Conservation (phyloP, 805 yeast species). For the Starmerella stigmatis region DNA sequence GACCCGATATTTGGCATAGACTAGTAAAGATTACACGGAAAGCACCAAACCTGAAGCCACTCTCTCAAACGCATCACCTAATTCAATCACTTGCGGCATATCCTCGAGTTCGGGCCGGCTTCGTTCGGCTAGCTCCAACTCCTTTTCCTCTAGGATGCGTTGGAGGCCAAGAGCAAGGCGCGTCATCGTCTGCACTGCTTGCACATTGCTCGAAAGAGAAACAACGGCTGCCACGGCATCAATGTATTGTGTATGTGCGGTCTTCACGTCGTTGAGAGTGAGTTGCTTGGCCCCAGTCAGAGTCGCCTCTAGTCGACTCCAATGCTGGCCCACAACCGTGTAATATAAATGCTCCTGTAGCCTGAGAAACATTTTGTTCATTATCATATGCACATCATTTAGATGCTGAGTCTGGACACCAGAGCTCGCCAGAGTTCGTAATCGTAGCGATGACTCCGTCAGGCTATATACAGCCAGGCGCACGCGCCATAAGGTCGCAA, state of each 20-base stretch:
- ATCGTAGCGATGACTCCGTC: conserved; percentile 16
- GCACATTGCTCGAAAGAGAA: neutral
- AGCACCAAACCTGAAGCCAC: neutral
- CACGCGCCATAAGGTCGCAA: conserved; percentile 76
- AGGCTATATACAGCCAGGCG: conserved; percentile 50
- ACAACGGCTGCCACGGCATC: neutral
- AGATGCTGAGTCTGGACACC: neutral
- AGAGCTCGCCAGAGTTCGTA: conserved; percentile 1
- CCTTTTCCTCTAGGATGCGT: conserved; percentile 4
- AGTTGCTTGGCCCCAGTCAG: neutral
- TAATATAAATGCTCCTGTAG: conserved; percentile 1
- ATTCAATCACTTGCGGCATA: neutral
- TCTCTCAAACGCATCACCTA: neutral
- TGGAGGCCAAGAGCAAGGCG: conserved; percentile 8
- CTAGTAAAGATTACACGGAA: neutral
- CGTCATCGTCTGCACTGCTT: conserved; percentile 6
- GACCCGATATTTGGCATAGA: too few species aligned
- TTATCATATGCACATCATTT: neutral
- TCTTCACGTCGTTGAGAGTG: neutral
- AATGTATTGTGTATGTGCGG: neutral
- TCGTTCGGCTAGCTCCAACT: neutral
- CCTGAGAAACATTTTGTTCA: neutral
- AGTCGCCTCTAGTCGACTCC: neutral
- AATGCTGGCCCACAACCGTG: neutral
- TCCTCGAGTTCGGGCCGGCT: neutral